A percentile compares a stretch with the other conserved stretches of the same genome.
Conservation (phyloP, 2,329 filamentous ascomycete genomes). For the Alternaria sp. region DNA sequence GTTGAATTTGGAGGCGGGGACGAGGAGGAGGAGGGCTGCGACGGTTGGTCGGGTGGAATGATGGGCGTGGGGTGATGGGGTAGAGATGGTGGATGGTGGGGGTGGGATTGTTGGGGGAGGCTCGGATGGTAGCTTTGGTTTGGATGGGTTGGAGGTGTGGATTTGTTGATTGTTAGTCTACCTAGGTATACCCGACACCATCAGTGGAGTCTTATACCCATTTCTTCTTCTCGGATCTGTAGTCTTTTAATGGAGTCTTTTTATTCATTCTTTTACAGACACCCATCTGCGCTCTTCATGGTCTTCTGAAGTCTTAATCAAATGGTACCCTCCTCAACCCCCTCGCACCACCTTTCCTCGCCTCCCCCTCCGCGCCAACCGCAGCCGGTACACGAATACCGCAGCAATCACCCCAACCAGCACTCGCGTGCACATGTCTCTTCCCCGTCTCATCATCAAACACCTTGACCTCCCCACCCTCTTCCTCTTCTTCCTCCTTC, state of each 20-base stretch:
- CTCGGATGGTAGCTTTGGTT: neutral
- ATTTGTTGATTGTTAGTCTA: neutral
- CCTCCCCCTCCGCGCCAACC: conserved; percentile 86
- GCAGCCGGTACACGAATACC: conserved; percentile 97
- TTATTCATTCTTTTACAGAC: neutral
- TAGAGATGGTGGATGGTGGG: neutral
- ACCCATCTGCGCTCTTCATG: neutral
- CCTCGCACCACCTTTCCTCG: conserved; percentile 72
- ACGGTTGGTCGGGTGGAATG: neutral
- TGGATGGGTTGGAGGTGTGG: neutral
- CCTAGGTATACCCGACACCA: neutral
- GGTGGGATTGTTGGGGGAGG: neutral
- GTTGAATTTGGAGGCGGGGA: neutral
- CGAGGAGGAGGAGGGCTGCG: neutral
- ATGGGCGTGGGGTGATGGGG: neutral
- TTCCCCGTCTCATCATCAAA: conserved; percentile 69
- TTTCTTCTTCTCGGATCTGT: too few relatives aligned
- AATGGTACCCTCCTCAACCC: conserved; percentile 78
- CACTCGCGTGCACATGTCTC: conserved; percentile 71
- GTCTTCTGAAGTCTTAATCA: conserved; percentile 59
- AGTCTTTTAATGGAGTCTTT: neutral
- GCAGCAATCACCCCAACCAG: conserved; percentile 91
- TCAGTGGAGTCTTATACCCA: neutral
- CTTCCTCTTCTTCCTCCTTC: conserved; percentile 49
- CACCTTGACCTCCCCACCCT: conserved; percentile 59